phyloP scores from a whole-genome alignment of 2,329 filamentous ascomycete species.

The Tothia fuscella region DNA sequence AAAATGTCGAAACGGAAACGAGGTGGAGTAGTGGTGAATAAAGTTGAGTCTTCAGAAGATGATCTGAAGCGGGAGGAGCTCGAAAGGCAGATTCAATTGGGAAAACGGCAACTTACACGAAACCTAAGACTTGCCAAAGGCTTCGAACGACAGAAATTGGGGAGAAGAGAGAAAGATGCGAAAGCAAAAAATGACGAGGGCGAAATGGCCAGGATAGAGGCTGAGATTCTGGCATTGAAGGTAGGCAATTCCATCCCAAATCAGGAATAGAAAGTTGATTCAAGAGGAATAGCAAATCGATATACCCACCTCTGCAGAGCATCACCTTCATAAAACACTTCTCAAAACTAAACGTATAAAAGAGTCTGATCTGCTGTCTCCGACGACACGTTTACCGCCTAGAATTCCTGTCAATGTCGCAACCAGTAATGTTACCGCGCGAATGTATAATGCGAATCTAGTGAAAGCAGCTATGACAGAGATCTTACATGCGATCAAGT shows the following conservation, averaged over 20 bases:
- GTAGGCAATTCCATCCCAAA: slow-evolving; percentile 22
- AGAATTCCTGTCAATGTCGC: not conserved
- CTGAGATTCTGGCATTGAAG: slow-evolving; percentile 49
- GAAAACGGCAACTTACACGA: slow-evolving; percentile 48
- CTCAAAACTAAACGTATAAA: slow-evolving; percentile 39
- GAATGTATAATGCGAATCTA: slow-evolving; percentile 6
- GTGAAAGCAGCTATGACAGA: not conserved
- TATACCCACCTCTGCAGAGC: slow-evolving; percentile 35
- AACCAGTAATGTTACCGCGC: slow-evolving; percentile 3
- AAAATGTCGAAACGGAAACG: slow-evolving; percentile 9
- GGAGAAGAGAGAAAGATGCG: slow-evolving; percentile 48
- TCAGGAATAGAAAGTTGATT: too few species aligned
- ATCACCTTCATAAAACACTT: slow-evolving; percentile 45
- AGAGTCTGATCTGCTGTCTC: slow-evolving; percentile 2
- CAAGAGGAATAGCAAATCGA: slow-evolving; percentile 34
- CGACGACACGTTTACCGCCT: not conserved
- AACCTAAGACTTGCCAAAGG: slow-evolving; percentile 63
- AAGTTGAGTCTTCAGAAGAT: not conserved
- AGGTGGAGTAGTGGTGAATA: too few species aligned
- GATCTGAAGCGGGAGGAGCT: not conserved
- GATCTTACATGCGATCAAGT: too few species aligned
- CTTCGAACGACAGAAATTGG: slow-evolving; percentile 65
- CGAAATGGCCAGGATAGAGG: slow-evolving; percentile 47
- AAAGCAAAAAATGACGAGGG: slow-evolving; percentile 31
- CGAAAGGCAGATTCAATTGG: slow-evolving; percentile 35